These are phyloP conservation scores for Leucocoprinus gongylophorus DNA, from an alignment of 1,284 basidiomycete genomes.

Conservation along the genomic window DNA sequence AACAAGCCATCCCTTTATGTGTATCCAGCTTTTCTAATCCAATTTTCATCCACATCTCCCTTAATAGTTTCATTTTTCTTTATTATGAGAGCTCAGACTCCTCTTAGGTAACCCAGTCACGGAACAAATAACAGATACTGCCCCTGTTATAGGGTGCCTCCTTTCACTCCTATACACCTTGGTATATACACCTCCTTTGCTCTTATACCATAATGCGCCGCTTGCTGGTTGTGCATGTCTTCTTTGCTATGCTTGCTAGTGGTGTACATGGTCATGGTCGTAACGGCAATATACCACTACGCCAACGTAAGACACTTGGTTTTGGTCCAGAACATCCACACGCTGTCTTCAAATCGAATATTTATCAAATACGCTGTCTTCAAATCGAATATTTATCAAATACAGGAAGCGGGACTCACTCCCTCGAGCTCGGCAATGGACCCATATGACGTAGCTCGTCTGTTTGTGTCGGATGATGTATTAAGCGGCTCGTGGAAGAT, in stretches of 20 bases:
- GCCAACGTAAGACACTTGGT: constrained; percentile 67
- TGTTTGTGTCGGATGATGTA: constrained; percentile 46
- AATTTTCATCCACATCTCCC: too few relatives aligned
- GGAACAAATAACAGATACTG: too few relatives aligned
- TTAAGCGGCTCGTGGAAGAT: constrained; percentile 48
- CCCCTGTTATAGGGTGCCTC: too few relatives aligned
- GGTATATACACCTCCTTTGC: constrained; percentile 3
- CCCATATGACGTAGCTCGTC: constrained; percentile 52
- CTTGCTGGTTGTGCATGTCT: constrained; percentile 36
- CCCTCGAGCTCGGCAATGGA: constrained; percentile 33
- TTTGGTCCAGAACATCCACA: constrained; percentile 75
- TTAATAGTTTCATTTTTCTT: too few relatives aligned
- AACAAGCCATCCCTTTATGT: too few relatives aligned
- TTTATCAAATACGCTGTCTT: constrained; percentile 70
- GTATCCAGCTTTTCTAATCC: too few relatives aligned
- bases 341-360: constrained; percentile 56
- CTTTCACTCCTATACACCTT: constrained; percentile 4
- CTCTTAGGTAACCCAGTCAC: too few relatives aligned
- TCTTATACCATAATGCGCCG: constrained; percentile 26
- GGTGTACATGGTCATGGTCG: constrained; percentile 31
- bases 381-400: constrained; percentile 43
- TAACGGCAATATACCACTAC: constrained; percentile 21
- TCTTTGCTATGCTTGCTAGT: constrained; percentile 36
- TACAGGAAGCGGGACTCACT: constrained; percentile 36
- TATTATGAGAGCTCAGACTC: too few relatives aligned